Conservation (phyloP, 164 flowering plant genomes). For the Nymphaea thermarum region DNA sequence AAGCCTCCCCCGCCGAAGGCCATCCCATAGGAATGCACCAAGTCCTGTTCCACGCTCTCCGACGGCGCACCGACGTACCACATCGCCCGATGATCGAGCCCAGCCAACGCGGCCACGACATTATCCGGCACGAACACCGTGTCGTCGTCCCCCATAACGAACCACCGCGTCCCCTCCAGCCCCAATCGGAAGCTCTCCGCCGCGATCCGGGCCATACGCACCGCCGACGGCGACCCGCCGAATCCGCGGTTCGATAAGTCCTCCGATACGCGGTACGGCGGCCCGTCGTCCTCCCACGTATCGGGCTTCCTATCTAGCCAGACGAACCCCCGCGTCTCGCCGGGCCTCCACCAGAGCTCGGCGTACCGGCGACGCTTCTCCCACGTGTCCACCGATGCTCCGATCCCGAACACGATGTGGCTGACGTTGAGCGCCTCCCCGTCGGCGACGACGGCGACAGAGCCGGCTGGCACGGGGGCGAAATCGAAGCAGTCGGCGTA, state of each 20-base stretch:
- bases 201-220: conserved; percentile 60
- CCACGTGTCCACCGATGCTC: conserved; percentile 41
- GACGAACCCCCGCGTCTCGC: conserved; percentile 37
- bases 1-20: conserved; percentile 94
- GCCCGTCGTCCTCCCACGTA: conserved; percentile 25
- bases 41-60: conserved; percentile 79
- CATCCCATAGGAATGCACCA: conserved; percentile 56
- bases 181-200: conserved; percentile 39
- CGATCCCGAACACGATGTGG: conserved; percentile 48
- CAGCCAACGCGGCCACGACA: conserved; percentile 39
- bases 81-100: conserved; percentile 57
- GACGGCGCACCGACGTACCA: conserved; percentile 65
- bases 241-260: conserved; percentile 34
- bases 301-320: conserved; percentile 43
- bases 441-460: background rate
- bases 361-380: conserved; percentile 25
- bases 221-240: conserved; percentile 38
- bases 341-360: conserved; percentile 47
- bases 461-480: background rate
- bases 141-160: conserved; percentile 94
- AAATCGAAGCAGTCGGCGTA: background rate
- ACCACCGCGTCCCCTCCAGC: conserved; percentile 59
- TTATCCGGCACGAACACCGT: conserved; percentile 76
- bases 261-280: conserved; percentile 35
- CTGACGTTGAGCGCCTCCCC: background rate